A percentile compares a stretch with the other conserved stretches of the same genome.
Conservation (phyloP, 2,329 filamentous ascomycete genomes). For the Raffaelea deltoideospora region DNA sequence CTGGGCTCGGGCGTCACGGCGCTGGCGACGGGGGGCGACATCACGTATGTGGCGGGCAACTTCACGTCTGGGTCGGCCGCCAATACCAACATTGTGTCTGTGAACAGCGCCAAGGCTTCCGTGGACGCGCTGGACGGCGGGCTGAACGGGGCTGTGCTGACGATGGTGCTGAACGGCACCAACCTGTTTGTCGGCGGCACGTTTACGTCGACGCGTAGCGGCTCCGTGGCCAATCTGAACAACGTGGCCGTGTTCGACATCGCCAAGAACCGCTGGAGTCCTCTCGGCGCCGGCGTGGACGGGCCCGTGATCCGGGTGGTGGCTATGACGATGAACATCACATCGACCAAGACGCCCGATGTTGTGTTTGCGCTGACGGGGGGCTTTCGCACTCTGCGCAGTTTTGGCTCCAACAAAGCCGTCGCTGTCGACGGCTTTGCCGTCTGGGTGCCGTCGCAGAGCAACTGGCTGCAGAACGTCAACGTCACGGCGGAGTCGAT, state of each 20-base stretch:
- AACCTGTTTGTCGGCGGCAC: constrained; percentile 69
- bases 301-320: constrained; percentile 63
- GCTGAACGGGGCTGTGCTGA: constrained; percentile 62
- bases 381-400: constrained; percentile 57
- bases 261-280: constrained; percentile 51
- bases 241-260: constrained; percentile 67
- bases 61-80: constrained; percentile 54
- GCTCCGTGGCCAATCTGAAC: constrained; percentile 47
- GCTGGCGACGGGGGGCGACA: constrained; percentile 48
- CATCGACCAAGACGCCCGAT: constrained; percentile 49
- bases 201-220: constrained; percentile 60
- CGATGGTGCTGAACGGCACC: constrained; percentile 52
- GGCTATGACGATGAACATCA: constrained; percentile 65
- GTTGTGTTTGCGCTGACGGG: constrained; percentile 68
- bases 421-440: constrained; percentile 61
- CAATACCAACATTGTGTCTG: constrained; percentile 69
- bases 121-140: constrained; percentile 53
- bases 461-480: constrained; percentile 80
- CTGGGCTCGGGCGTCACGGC: constrained; percentile 52
- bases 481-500: constrained; percentile 48
- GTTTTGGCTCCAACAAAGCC: constrained; percentile 47
- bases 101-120: constrained; percentile 47
- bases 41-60: constrained; percentile 68
- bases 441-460: constrained; percentile 74
- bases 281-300: constrained; percentile 75